These are phyloP conservation scores for Fusarium sulawesiense DNA, from an alignment of 2,329 filamentous ascomycete genomes.

Conservation along the genomic window DNA sequence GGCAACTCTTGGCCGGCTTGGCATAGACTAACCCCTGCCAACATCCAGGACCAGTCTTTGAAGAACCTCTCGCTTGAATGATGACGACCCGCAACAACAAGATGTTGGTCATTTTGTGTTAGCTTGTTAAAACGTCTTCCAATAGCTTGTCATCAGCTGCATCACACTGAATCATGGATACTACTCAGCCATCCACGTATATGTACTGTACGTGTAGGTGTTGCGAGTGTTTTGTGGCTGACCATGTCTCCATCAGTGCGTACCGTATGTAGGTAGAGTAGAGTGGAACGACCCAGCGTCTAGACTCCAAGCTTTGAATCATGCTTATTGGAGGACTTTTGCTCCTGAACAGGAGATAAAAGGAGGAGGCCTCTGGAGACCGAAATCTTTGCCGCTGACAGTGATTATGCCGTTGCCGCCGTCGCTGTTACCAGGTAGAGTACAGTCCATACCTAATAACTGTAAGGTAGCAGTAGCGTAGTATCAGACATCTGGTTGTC, in stretches of 20 bases:
- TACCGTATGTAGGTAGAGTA: background rate
- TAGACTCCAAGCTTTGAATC: constrained; percentile 11
- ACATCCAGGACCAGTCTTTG: constrained; percentile 5
- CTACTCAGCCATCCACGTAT: background rate
- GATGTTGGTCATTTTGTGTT: constrained; percentile 3
- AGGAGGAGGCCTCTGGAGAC: constrained; percentile 33
- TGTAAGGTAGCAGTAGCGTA: background rate
- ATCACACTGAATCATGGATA: constrained; percentile 14
- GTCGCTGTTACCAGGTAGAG: background rate
- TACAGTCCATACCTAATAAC: background rate
- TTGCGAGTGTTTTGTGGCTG: constrained; percentile 6
- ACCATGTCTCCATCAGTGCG: background rate
- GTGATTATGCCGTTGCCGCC: background rate
- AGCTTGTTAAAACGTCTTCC: background rate
- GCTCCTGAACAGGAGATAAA: constrained; percentile 9
- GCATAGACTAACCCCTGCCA: constrained; percentile 20
- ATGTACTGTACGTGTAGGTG: background rate
- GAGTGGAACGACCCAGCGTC: background rate
- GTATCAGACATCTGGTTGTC: background rate
- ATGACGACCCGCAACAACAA: constrained; percentile 20
- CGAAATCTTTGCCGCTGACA: background rate
- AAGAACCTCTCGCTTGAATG: background rate
- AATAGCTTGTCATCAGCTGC: constrained; percentile 3
- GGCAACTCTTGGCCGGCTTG: constrained; percentile 44
- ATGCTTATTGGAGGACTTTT: constrained; percentile 22